These are phyloP conservation scores for Macrophomina pseudophaseolina DNA, from an alignment of 2,329 filamentous ascomycete genomes.

Conservation along the genomic window DNA sequence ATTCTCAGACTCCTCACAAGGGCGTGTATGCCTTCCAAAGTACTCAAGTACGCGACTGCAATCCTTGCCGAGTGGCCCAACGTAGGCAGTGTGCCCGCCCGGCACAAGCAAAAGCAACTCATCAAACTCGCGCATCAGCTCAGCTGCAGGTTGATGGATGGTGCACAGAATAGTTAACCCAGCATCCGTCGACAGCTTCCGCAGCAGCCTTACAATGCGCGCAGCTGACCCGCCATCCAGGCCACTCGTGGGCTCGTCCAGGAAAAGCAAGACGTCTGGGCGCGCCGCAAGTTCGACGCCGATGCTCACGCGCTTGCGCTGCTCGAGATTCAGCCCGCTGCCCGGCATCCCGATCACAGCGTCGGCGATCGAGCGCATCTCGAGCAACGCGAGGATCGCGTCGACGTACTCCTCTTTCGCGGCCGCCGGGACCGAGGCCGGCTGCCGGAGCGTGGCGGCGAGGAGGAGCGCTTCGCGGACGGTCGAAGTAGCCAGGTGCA, in stretches of 20 bases:
- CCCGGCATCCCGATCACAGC: slow-evolving; percentile 69
- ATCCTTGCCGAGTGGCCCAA: slow-evolving; percentile 52
- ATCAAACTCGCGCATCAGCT: slow-evolving; percentile 54
- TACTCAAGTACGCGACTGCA: slow-evolving; percentile 49
- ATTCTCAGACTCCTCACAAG: slow-evolving; percentile 67
- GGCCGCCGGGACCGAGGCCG: slow-evolving; percentile 55
- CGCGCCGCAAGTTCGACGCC: slow-evolving; percentile 74
- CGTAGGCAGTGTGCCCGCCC: slow-evolving; percentile 46
- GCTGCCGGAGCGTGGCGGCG: slow-evolving; percentile 64
- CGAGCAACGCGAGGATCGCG: slow-evolving; percentile 68
- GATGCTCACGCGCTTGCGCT: slow-evolving; percentile 73
- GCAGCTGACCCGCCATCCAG: slow-evolving; percentile 50
- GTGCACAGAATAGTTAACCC: slow-evolving; percentile 55
- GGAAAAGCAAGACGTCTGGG: slow-evolving; percentile 65
- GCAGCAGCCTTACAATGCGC: slow-evolving; percentile 68
- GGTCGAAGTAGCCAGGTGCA: slow-evolving; percentile 71
- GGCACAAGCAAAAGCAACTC: slow-evolving; percentile 50
- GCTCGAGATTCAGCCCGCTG: slow-evolving; percentile 68
- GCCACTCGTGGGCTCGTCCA: slow-evolving; percentile 55
- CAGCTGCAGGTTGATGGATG: slow-evolving; percentile 52
- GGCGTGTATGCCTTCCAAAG: slow-evolving; percentile 68
- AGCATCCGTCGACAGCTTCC: slow-evolving; percentile 60
- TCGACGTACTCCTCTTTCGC: slow-evolving; percentile 69
- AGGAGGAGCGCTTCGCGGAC: slow-evolving; percentile 73
- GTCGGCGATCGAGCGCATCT: slow-evolving; percentile 70